Percentiles rank a stretch among this genome's conserved stretches.
Conservation (phyloP, 495 filamentous ascomycete genomes). For the Glutinoglossum americanum region DNA sequence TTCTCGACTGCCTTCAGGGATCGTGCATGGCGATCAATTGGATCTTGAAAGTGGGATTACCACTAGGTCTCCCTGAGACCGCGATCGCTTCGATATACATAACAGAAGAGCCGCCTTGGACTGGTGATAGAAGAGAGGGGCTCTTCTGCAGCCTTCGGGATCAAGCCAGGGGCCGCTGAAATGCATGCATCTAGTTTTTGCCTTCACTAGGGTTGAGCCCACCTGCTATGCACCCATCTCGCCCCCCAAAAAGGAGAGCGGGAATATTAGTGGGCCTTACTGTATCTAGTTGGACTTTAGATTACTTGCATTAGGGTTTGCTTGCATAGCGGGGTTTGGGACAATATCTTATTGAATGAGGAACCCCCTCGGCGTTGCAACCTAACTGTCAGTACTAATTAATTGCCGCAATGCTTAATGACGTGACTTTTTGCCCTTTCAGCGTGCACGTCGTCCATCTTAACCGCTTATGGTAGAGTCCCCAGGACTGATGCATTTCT, state of each 20-base stretch:
- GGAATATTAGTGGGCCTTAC: too few relatives aligned
- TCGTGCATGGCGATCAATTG: not conserved
- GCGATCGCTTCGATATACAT: not conserved
- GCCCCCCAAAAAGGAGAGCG: too few relatives aligned
- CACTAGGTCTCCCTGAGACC: not conserved
- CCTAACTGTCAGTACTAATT: too few relatives aligned
- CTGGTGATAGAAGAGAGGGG: not conserved
- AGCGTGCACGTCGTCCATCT: not conserved
- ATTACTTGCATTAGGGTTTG: not conserved
- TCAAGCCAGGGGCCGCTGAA: not conserved
- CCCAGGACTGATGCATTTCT: not conserved
- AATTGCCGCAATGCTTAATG: not conserved
- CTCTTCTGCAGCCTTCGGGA: not conserved
- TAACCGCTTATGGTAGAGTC: not conserved
- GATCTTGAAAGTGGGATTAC: not conserved
- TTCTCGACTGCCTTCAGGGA: not conserved
- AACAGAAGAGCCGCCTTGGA: not conserved
- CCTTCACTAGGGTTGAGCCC: too few relatives aligned
- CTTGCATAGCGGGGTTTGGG: not conserved
- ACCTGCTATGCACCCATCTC: too few relatives aligned
- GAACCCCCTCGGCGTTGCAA: too few relatives aligned
- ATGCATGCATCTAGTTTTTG: not conserved
- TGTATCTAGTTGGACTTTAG: not conserved
- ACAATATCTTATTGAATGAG: not conserved
- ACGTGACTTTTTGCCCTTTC: not conserved